Evolutionary conservation across 2,329 filamentous ascomycete species (phyloP), one percentile per base, ranked within the genome.

Genomic region (Phyllosticta paracitricarpa): DNA sequence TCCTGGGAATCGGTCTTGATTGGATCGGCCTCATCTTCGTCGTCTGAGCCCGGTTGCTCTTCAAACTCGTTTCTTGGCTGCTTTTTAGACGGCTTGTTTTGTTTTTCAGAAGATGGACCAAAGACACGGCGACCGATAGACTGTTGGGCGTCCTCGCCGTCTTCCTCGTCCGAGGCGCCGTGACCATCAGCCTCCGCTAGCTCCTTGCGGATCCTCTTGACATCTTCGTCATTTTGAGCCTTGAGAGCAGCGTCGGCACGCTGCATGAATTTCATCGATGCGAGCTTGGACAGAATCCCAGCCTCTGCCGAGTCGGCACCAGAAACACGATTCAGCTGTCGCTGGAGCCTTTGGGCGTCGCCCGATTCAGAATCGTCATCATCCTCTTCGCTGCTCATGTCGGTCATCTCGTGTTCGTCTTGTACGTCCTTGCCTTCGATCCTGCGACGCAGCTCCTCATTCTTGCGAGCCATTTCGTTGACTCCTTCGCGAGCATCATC

Each of bases 251-350:
- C 88, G 69, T 97, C 92, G 1, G 91, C 90, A 66, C 88, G 91
- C 68, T 88, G 85, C 94, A 99, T 97, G 72, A 99, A 99, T 64
- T 90, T 89, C 87, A 99, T 91, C 58, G 83, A 82, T 74, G 89
- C 85, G 6, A 99, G 77, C 67, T 84, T 87, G 14, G 87, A 86
- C 48, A 69, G 64, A 22, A 84, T 40, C 17, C 59, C 52, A 19
- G 10, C 84, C 4, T 83, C 81, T 53, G 84, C 85, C 1, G 82
- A 84, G 52, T 84, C 85, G 61, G 75, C 73, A 33, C 72, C 69
- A 52, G 78, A 68, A 5, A 74, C 64, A 56, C 73, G 73, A 28
- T 77, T 64, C 7, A 75, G 67, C 55, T 73, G 71, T 12, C 66
- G 67, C 48, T 72, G 67, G 8, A 75, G 61, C 33, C 65, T 66